Base-by-base conservation (phyloP, 352 stramenopile species). In the Globisporangium irregulare region DNA sequence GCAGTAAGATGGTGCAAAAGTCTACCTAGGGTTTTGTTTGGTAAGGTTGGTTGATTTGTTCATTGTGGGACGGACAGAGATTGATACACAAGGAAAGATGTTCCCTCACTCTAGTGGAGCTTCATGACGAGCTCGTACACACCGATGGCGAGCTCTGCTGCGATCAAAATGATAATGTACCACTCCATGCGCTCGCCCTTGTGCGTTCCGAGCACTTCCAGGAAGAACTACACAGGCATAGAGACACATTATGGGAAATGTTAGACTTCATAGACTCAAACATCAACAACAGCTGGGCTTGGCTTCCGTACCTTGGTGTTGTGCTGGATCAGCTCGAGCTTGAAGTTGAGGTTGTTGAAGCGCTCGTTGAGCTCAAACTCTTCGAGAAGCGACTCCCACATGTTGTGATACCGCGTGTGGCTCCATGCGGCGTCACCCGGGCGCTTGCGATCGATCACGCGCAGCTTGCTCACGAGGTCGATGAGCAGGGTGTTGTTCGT, bases 161-260 rank as follows among this genome's bases (percentile, higher is more conserved):
- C 84, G 73, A 99, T 99, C 20, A 99, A 74, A 50, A 98, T 92
- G 82, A 99, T 98, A 81, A 99, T 99, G 68, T 98, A 98, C 96
- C 96, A 99, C 80, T 99, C 97, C 73, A 99, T 84, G 59, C 89
- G 86, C 67, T 93, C 83, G 66, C 89, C 88, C 78, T 99, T 99
- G 76, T 99, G 91, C 32, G 95, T 90, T 53, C 97, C 85, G n/a
- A 99, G 75, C 57, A 99, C 93, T 74, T 99, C 96, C 59, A 99
- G 78, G 83, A 99, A 99, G 79, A 99, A 99, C 87, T 95, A 46
- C 43, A 69, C 43, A 69, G 20, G 62, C 27, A 48, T 12, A 27
- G 69, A 3, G 72, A 68, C 32, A 62, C 29, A 43, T 9, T 4
- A 36, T 18, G 41, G 5, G 1, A 24, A 68, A 55, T 51, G 12